These are phyloP conservation scores for Aurantiochytrium sp. DNA, from an alignment of 108 stramenopile species.

Conservation along the genomic window DNA sequence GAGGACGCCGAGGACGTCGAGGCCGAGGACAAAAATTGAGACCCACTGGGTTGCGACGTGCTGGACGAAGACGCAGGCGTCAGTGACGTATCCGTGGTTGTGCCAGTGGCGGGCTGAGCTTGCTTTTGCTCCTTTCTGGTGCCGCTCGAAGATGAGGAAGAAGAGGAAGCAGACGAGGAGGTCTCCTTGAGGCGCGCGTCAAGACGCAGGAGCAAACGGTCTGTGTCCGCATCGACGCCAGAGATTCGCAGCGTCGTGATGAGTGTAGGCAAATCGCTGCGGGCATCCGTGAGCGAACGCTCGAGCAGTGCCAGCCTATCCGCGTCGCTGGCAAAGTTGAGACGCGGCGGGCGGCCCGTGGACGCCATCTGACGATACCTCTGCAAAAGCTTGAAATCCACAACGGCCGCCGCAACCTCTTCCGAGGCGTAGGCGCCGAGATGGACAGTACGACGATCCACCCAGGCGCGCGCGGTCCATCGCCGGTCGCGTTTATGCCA, in stretches of 20 bases:
- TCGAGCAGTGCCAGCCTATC: background rate
- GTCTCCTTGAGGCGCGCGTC: background rate
- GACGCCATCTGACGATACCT: background rate
- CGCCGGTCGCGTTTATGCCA: slow-evolving; percentile 16
- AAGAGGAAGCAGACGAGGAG: background rate
- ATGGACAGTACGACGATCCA: background rate
- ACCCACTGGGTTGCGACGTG: too few species aligned
- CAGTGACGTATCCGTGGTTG: too few species aligned
- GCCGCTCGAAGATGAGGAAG: too few species aligned
- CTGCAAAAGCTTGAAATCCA: background rate
- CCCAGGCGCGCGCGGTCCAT: background rate
- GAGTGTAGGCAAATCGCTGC: background rate
- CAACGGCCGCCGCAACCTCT: background rate
- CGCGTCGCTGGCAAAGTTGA: background rate
- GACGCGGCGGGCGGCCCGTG: background rate
- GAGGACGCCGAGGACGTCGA: too few species aligned
- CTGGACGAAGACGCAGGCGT: too few species aligned
- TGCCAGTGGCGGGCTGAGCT: too few species aligned
- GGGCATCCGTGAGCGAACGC: background rate
- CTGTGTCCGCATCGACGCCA: background rate
- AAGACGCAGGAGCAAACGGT: background rate
- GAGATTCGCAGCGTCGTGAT: background rate
- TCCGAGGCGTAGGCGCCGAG: background rate
- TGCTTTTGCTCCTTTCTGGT: too few species aligned
- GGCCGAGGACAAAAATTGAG: too few species aligned